Evolutionary conservation across 1,139 yeast genomes (phyloP).

Genomic region (Suhomyces bribrorum): DNA sequence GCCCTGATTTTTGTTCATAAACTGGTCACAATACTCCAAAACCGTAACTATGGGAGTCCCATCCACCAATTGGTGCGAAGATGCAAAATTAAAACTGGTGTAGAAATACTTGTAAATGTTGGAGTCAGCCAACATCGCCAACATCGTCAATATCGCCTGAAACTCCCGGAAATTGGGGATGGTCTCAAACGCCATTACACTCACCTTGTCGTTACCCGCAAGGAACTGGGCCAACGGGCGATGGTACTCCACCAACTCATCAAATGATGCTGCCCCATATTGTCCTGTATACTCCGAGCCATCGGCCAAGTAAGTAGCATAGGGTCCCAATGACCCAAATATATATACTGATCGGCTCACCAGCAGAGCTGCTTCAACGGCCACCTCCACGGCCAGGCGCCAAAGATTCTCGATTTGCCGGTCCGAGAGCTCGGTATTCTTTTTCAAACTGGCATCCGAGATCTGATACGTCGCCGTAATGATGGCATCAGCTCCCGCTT

Average conservation of each 20-base stretch:
- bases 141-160: conserved; percentile 29
- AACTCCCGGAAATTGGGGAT: conserved; percentile 59
- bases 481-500: conserved; percentile 54
- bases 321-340: conserved; percentile 72
- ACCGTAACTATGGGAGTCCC: conserved; percentile 33
- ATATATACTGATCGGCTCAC: conserved; percentile 26
- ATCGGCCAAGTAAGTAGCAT: conserved; percentile 63
- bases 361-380: conserved; percentile 34
- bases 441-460: conserved; percentile 41
- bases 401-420: conserved; percentile 31
- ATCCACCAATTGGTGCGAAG: conserved; percentile 28
- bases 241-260: conserved; percentile 49
- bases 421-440: conserved; percentile 29
- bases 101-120: conserved; percentile 27
- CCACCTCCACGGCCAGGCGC: conserved; percentile 33
- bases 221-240: conserved; percentile 45
- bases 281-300: conserved; percentile 73
- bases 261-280: conserved; percentile 38
- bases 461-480: conserved; percentile 68
- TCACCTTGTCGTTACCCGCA: conserved; percentile 39
- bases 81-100: conserved; percentile 32
- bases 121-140: conserved; percentile 16
- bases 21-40: conserved; percentile 19
- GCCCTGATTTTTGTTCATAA: conserved; percentile 13
- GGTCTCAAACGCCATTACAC: conserved; percentile 64